Base-by-base conservation (phyloP, 768 basidiomycete genomes). In the Pilatotrama ljubarskyi region DNA sequence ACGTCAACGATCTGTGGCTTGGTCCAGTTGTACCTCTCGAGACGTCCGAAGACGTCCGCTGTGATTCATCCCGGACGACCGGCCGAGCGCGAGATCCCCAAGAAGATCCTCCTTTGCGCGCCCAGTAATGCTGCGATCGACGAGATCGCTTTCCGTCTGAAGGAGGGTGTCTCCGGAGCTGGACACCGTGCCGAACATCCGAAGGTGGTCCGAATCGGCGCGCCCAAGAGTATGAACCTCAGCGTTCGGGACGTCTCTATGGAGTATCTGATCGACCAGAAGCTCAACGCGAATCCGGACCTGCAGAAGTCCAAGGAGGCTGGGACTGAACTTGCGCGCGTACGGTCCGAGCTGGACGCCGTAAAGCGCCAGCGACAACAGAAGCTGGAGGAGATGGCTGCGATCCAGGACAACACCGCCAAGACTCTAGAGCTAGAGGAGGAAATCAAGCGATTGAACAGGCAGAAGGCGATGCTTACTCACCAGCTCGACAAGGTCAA, bases 71-170 rank as follows among this genome's bases (percentile, higher is more conserved):
- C 78, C 26, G 84, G 86, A 20, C 76, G 71, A 53, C 74, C 75
- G 14, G 70, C 71, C 29, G 80, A 81, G 62, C 80, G 72, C 65
- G 66, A 74, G n/a, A 75, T 82, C 1, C 76, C 81, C 14, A 85
- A 89, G 60, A 90, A 90, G 70, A 79, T 98, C 42, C 82, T 99
- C 17, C 79, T 99, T 37, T 99, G 97, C 69, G 97, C 97, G 0
- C 97, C 97, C 1, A 95, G 93, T 75, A 99, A 99, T 73, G 97
- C 97, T 17, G 97, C 97, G 24, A 95, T 99, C 40, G 95, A 99
- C 69, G 97, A 99, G 76, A 87, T 99, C 17, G 91, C 93, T 7
- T 82, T 84, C 66, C 88, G 97, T 40, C 76, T 99, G 48, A 92
- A 90, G 70, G 86, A 90, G 51, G 86, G 90, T n/a, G 83, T 86